Evolutionary conservation across 257 asterid genomes (phyloP), one percentile per base, ranked within the genome.

Genomic region (Nicotiana noctiflora): DNA sequence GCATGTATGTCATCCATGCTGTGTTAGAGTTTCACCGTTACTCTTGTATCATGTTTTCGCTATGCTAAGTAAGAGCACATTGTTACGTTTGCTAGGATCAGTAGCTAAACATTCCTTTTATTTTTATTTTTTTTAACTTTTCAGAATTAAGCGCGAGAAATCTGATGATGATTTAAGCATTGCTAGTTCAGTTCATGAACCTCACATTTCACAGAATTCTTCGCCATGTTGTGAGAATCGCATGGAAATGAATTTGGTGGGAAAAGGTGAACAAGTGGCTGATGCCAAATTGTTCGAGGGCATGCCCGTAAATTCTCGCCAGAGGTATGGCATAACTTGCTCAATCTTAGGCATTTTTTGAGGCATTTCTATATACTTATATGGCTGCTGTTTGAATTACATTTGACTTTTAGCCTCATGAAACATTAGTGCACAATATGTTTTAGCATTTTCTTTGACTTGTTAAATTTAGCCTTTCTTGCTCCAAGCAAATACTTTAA

Each of bases 91-190:
- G 44, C 82, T 53, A 77, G 60, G 84, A 79, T 77, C 37, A 49
- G 18, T 81, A 61, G 21, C 59, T 62, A 46, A 31, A n/a, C 13
- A 37, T 56, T 12, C 52, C 70, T 76, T 82, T 46, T 81, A 64
- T 76, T 40, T 79, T 76, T 56, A 53, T 72, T 53, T 72, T 55
- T n/a, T 63, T 72, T 59, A 31, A 80, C 29, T 70, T 81, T 86
- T 29, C 84, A 96, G 98, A 83, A 82, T 64, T 66, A 92, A 83
- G 83, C 81, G 86, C 77, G 97, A 89, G 83, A 90, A 87, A 83
- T 81, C 88, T 5, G 91, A 85, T 86, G 97, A 91, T 37, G 91
- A 90, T 84, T 84, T 46, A 34, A 85, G 92, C 81, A 75, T 83
- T 80, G 64, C 87, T 67, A 82, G 90, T 81, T 85, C 85, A 79